phyloP scores from a whole-genome alignment of 352 stramenopile genomes.

The Globisporangium yorkense region DNA sequence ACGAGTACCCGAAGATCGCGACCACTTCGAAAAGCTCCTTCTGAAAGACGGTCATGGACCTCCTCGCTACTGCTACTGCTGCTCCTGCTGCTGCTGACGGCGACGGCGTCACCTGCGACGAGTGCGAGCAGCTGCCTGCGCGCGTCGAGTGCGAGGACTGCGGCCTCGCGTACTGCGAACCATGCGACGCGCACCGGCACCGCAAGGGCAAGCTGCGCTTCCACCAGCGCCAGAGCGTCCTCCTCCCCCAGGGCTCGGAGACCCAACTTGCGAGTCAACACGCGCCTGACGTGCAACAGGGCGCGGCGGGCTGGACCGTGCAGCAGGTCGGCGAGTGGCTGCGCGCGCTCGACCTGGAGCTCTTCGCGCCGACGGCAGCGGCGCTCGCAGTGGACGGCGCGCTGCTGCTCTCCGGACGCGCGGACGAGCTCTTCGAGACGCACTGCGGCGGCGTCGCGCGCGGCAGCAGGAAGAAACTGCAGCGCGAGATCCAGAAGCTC shows the following conservation, averaged over 20 bases:
- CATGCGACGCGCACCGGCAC: slow-evolving; percentile 62
- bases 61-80: background rate
- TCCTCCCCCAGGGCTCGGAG: background rate
- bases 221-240: slow-evolving; percentile 33
- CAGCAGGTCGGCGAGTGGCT: slow-evolving; percentile 58
- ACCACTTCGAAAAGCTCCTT: no score
- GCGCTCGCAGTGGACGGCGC: slow-evolving; percentile 40
- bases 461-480: slow-evolving; percentile 73
- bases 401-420: slow-evolving; percentile 29
- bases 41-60: no score
- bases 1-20: no score
- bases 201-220: slow-evolving; percentile 80
- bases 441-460: slow-evolving; percentile 39
- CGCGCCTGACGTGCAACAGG: background rate
- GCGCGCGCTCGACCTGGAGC: slow-evolving; percentile 40
- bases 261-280: background rate
- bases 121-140: slow-evolving; percentile 52
- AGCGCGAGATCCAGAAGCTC: slow-evolving; percentile 75
- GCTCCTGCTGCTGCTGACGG: background rate
- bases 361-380: slow-evolving; percentile 45
- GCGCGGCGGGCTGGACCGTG: slow-evolving; percentile 23
- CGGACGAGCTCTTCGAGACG: slow-evolving; percentile 54
- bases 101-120: slow-evolving; percentile 40
- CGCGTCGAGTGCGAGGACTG: slow-evolving; percentile 63
- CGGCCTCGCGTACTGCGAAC: slow-evolving; percentile 61